Percentiles rank a stretch among this genome's conserved stretches.
Evolutionary conservation across 2,329 filamentous ascomycete genomes (phyloP).

Genomic region (Ceratocystis colombiana): DNA sequence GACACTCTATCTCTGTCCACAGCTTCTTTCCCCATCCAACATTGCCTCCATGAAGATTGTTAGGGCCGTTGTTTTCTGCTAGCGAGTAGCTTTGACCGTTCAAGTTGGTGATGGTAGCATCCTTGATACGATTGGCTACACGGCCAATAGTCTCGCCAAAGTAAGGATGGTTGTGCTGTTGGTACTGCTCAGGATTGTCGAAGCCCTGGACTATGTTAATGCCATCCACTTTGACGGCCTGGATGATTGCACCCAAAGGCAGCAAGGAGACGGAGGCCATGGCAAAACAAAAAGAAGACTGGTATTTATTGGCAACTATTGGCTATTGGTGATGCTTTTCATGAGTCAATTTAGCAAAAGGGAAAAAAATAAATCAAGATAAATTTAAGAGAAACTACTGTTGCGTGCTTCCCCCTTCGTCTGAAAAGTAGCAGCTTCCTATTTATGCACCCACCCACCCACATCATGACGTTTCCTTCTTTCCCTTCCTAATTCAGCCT

Average conservation of each 20-base stretch:
- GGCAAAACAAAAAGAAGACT: not conserved
- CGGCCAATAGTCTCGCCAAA: conserved; percentile 93
- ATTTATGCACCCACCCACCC: not conserved
- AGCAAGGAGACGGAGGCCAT: conserved; percentile 52
- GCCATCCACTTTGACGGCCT: conserved; percentile 66
- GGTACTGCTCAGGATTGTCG: conserved; percentile 63
- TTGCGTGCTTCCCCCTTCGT: too few species aligned
- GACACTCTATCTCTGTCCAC: conserved; percentile 52
- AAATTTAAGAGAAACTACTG: too few species aligned
- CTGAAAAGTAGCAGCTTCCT: not conserved
- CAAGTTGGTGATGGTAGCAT: conserved; percentile 58
- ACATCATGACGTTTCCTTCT: not conserved
- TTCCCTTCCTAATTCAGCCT: not conserved
- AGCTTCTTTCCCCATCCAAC: conserved; percentile 72
- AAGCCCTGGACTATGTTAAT: conserved; percentile 86
- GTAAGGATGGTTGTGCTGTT: conserved; percentile 62
- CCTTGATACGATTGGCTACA: conserved; percentile 67
- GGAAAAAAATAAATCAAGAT: too few species aligned
- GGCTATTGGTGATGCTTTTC: too few species aligned
- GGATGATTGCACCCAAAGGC: conserved; percentile 67
- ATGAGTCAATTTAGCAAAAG: too few species aligned
- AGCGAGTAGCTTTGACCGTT: conserved; percentile 63
- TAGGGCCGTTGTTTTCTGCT: conserved; percentile 64
- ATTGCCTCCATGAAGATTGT: conserved; percentile 63
- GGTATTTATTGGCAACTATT: too few species aligned